phyloP scores from a whole-genome alignment of 2,329 filamentous ascomycete genomes.

The Botrytis aclada region DNA sequence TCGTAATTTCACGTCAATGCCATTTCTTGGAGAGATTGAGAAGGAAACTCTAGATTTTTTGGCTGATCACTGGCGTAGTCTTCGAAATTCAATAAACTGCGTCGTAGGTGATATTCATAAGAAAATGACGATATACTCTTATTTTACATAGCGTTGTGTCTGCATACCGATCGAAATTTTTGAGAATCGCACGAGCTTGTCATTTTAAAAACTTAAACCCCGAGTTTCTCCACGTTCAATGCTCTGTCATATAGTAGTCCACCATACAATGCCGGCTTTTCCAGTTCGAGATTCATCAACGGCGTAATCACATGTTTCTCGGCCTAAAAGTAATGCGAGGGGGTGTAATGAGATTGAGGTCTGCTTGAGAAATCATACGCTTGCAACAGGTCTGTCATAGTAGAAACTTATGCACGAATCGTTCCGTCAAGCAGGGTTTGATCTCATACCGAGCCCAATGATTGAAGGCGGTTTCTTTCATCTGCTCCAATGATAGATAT shows the following conservation, averaged over 20 bases:
- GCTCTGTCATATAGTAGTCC: not conserved
- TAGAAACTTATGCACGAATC: not conserved
- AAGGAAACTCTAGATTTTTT: no score
- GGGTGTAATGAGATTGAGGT: not conserved
- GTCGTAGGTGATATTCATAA: no score
- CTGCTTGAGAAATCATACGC: not conserved
- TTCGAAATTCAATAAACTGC: no score
- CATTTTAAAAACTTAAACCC: no score
- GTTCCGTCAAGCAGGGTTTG: not conserved
- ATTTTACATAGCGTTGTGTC: not conserved
- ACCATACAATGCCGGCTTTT: rapidly evolving
- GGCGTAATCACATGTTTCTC: no score
- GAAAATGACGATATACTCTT: not conserved
- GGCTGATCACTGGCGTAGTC: no score
- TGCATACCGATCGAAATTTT: rapidly evolving
- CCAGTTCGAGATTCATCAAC: no score
- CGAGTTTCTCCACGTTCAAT: no score
- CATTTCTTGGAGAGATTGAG: no score
- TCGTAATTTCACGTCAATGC: no score
- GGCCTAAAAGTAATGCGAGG: no score
- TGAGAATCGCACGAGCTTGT: no score
- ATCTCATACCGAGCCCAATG: not conserved
- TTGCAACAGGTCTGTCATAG: not conserved
- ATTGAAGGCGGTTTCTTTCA: not conserved
- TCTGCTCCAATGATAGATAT: not conserved